phyloP scores from a whole-genome alignment of 1,284 basidiomycete species.

The Moesziomyces sp. region DNA sequence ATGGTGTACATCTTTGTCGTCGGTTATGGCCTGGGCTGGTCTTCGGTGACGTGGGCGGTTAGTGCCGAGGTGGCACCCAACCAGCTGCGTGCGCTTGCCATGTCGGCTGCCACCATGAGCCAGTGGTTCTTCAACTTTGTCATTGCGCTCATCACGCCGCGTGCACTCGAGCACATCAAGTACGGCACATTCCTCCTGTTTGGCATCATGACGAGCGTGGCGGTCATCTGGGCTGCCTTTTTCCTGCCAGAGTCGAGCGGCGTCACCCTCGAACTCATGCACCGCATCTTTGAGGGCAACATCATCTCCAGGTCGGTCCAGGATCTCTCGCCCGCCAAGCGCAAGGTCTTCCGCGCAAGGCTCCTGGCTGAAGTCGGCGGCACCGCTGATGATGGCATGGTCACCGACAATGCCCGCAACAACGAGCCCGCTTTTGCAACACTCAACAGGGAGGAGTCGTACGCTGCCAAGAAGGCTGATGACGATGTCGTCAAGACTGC shows the following conservation, averaged over 20 bases:
- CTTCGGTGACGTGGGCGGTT: conserved; percentile 51
- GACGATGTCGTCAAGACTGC: conserved; percentile 18
- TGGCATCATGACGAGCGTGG: conserved; percentile 49
- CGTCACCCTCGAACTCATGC: conserved; percentile 61
- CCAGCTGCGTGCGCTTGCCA: conserved; percentile 63
- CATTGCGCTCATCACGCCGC: conserved; percentile 62
- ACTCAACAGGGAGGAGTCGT: conserved; percentile 16
- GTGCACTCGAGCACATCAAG: conserved; percentile 58
- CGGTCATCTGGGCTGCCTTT: conserved; percentile 59
- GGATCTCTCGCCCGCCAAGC: conserved; percentile 52
- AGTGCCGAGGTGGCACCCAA: conserved; percentile 65
- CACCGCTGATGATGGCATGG: conserved; percentile 21
- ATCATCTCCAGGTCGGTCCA: conserved; percentile 54
- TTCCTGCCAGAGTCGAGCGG: conserved; percentile 62
- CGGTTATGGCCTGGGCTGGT: conserved; percentile 42
- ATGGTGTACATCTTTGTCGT: conserved; percentile 48
- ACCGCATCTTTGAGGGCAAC: conserved; percentile 57
- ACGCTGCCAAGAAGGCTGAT: conserved; percentile 7
- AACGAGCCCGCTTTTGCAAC: conserved; percentile 11
- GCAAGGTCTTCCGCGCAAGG: conserved; percentile 28
- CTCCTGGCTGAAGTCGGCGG: conserved; percentile 39
- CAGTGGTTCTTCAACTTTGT: conserved; percentile 64
- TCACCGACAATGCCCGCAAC: neutral
- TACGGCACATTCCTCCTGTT: conserved; percentile 64
- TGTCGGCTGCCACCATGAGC: conserved; percentile 50